Evolutionary conservation across 768 basidiomycete genomes (phyloP).

Genomic region (Cystobasidium ongulense): DNA sequence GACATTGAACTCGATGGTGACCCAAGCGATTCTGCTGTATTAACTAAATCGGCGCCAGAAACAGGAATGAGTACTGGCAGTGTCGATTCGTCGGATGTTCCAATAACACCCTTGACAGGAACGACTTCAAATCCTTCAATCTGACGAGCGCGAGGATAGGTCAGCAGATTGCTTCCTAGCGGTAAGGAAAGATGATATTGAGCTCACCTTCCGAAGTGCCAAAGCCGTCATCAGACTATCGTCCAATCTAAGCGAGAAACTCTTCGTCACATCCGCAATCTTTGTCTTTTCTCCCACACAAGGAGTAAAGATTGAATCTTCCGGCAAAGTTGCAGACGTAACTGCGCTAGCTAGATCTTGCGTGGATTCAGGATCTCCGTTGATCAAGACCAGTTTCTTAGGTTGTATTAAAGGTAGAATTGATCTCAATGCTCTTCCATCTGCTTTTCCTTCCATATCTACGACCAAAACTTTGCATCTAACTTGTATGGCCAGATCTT

Average conservation of each 20-base stretch:
- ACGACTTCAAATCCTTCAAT: conserved; percentile 98
- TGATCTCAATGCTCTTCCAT: conserved; percentile 91
- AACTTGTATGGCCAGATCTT: conserved; percentile 66
- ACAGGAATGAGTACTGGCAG: conserved; percentile 62
- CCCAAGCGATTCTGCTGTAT: not conserved
- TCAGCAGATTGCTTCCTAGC: not conserved
- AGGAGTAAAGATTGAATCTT: conserved; percentile 82
- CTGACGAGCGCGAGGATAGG: conserved; percentile 47
- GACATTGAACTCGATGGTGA: not conserved
- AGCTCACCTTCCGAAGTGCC: conserved; percentile 57
- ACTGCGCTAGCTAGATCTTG: conserved; percentile 70
- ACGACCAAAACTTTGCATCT: conserved; percentile 81
- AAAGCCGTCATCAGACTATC: conserved; percentile 72
- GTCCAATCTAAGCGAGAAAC: conserved; percentile 85
- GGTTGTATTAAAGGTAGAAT: conserved; percentile 95
- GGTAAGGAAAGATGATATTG: not conserved
- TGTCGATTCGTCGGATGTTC: conserved; percentile 72
- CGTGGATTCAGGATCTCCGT: conserved; percentile 62
- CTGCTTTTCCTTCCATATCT: conserved; percentile 93
- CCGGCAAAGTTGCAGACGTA: conserved; percentile 75
- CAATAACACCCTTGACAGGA: conserved; percentile 79
- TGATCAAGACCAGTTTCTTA: conserved; percentile 87
- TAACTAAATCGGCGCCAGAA: not conserved
- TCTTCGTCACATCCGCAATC: conserved; percentile 92
- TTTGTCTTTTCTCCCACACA: conserved; percentile 64